Evolutionary conservation across 768 basidiomycete species (phyloP).

Genomic region (Lactarius hengduanensis): DNA sequence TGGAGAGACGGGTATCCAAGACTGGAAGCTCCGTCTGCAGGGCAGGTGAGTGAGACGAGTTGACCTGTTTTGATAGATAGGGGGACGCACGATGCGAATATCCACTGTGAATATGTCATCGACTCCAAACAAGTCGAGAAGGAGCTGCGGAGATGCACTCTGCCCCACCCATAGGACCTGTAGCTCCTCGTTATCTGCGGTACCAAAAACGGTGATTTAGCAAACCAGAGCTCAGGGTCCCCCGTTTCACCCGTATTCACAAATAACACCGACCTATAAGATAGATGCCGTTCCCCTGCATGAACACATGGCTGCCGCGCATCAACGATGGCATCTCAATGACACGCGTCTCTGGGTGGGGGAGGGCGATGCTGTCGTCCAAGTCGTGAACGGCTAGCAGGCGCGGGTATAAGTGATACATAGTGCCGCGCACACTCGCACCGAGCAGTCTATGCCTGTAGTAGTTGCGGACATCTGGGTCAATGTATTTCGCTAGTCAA

Average conservation of each 20-base stretch:
- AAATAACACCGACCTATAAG: slow-evolving; percentile 62
- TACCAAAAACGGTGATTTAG: slow-evolving; percentile 4
- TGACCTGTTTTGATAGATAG: not conserved
- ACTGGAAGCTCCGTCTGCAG: slow-evolving; percentile 65
- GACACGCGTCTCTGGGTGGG: slow-evolving; percentile 55
- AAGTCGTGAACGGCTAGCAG: slow-evolving; percentile 88
- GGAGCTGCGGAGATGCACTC: slow-evolving; percentile 75
- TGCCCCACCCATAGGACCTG: slow-evolving; percentile 90
- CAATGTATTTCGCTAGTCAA: slow-evolving; percentile 71
- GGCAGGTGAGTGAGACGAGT: slow-evolving; percentile 14
- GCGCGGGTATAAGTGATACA: slow-evolving; percentile 84
- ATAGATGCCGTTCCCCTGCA: slow-evolving; percentile 92
- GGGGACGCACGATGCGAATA: slow-evolving; percentile 57
- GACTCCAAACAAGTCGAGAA: slow-evolving; percentile 80
- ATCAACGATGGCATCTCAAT: slow-evolving; percentile 73
- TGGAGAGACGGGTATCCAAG: slow-evolving; percentile 72
- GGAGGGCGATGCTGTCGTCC: slow-evolving; percentile 64
- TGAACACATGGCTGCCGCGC: slow-evolving; percentile 78
- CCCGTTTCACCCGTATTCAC: no score
- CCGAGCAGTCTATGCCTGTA: slow-evolving; percentile 73
- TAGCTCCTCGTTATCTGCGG: slow-evolving; percentile 79
- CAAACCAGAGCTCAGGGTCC: not conserved
- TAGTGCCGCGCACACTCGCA: slow-evolving; percentile 63
- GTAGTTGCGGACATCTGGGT: slow-evolving; percentile 91
- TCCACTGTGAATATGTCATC: slow-evolving; percentile 75